A percentile compares a stretch with the other conserved stretches of the same genome.
Evolutionary conservation across 2,329 filamentous ascomycete species (phyloP).

Genomic region (Monilinia polystroma): DNA sequence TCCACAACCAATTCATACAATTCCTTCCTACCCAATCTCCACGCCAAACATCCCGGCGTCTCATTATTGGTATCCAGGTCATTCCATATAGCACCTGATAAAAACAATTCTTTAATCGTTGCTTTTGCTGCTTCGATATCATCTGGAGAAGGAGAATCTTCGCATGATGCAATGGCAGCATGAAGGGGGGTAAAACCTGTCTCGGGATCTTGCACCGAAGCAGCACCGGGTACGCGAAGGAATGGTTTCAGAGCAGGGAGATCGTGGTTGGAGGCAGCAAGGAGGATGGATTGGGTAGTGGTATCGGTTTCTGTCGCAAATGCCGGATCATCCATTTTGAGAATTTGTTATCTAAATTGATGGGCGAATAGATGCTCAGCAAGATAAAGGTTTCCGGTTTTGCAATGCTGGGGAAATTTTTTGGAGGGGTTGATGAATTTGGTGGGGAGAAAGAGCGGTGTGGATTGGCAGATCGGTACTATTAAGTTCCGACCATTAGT

Average conservation of each 20-base stretch:
- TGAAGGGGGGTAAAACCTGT: conserved; percentile 88
- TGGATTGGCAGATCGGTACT: not conserved
- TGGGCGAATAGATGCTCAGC: no score
- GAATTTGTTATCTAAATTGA: not conserved
- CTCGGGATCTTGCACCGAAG: conserved; percentile 78
- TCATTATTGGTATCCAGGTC: conserved; percentile 83
- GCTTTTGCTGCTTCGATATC: conserved; percentile 61
- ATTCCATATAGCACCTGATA: conserved; percentile 96
- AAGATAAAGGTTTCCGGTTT: not conserved
- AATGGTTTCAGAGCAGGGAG: conserved; percentile 38
- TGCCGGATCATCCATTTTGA: conserved; percentile 37
- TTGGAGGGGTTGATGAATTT: conserved; percentile 14
- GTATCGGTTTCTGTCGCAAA: conserved; percentile 32
- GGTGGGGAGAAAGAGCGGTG: not conserved
- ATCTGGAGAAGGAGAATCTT: conserved; percentile 20
- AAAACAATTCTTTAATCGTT: conserved; percentile 72
- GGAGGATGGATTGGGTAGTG: conserved; percentile 58
- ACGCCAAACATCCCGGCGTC: conserved; percentile 86
- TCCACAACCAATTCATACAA: conserved; percentile 84
- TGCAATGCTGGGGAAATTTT: conserved; percentile 2
- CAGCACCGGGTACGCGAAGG: conserved; percentile 45
- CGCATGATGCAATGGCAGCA: conserved; percentile 72
- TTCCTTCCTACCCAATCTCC: conserved; percentile 62
- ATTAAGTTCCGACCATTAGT: not conserved
- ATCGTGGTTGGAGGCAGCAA: conserved; percentile 63